Conservation (phyloP, 192 early-diverging fungal genomes). For the Umbelopsis sp. region DNA sequence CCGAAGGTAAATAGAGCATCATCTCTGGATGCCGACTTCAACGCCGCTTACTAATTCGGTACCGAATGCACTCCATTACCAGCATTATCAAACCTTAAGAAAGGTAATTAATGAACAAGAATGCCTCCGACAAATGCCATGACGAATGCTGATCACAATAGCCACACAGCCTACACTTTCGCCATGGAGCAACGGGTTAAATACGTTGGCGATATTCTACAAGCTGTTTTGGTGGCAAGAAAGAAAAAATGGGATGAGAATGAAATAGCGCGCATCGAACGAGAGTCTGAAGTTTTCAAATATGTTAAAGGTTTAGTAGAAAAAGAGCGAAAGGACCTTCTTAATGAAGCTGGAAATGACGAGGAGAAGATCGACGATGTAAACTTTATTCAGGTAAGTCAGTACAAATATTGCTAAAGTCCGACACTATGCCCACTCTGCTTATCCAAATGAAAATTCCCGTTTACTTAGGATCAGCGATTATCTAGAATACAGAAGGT, state of each 20-base stretch:
- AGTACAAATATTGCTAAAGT: not conserved
- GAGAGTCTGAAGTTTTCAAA: constrained; percentile 58
- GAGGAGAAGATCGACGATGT: constrained; percentile 31
- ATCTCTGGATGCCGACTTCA: not conserved
- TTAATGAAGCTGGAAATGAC: constrained; percentile 13
- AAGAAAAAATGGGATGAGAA: constrained; percentile 71
- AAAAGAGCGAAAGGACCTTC: constrained; percentile 53
- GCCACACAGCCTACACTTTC: constrained; percentile 58
- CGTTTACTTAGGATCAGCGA: constrained; percentile 40
- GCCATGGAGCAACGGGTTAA: constrained; percentile 55
- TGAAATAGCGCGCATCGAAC: constrained; percentile 54
- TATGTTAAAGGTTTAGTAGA: constrained; percentile 67
- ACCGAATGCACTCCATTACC: not conserved
- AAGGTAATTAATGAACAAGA: constrained; percentile 26
- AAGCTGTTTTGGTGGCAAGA: constrained; percentile 60
- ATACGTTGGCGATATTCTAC: constrained; percentile 66
- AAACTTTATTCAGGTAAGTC: constrained; percentile 28
- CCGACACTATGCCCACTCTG: not conserved
- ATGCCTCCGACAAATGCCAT: not conserved
- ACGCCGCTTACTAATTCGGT: not conserved
- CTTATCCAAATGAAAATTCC: too few species aligned
- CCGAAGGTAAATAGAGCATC: constrained; percentile 24
- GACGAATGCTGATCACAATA: not conserved
- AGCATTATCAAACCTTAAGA: constrained; percentile 46
- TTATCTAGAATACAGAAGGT: constrained; percentile 43